phyloP scores from a whole-genome alignment of 306 rosid genomes.

The Cicer chorassanicum region DNA sequence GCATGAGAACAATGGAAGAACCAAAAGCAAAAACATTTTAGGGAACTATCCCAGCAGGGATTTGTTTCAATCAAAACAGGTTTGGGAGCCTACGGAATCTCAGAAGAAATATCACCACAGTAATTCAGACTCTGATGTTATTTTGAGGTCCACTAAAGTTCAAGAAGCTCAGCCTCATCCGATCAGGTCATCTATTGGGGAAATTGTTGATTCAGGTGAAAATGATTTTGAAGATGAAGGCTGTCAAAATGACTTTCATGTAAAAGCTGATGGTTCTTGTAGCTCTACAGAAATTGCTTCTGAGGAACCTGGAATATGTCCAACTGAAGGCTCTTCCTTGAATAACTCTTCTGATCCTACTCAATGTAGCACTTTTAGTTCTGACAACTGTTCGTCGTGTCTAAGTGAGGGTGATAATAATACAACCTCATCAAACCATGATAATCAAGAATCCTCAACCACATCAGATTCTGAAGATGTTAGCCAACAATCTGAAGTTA shows the following conservation, averaged over 20 bases:
- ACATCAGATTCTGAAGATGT: slow-evolving; percentile 93
- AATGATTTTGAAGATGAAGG: slow-evolving; percentile 55
- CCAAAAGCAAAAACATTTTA: slow-evolving; percentile 63
- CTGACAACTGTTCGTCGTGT: slow-evolving; percentile 85
- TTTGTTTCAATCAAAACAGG: slow-evolving; percentile 72
- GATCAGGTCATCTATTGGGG: slow-evolving; percentile 58
- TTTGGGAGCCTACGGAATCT: slow-evolving; percentile 90
- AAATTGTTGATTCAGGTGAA: slow-evolving; percentile 50
- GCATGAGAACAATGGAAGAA: slow-evolving; percentile 74
- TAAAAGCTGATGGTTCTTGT: slow-evolving; percentile 53
- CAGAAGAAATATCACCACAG: slow-evolving; percentile 74
- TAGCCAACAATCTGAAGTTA: slow-evolving; percentile 78
- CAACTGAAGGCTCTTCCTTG: slow-evolving; percentile 44
- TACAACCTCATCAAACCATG: slow-evolving; percentile 71
- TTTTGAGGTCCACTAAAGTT: slow-evolving; percentile 56
- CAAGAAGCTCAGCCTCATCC: slow-evolving; percentile 54
- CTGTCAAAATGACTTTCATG: slow-evolving; percentile 51
- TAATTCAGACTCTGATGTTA: slow-evolving; percentile 76
- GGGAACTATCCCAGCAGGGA: slow-evolving; percentile 69
- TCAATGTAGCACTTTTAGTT: slow-evolving; percentile 58
- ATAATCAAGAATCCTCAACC: slow-evolving; percentile 79
- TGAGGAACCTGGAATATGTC: slow-evolving; percentile 52
- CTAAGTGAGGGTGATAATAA: slow-evolving; percentile 89
- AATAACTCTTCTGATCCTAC: slow-evolving; percentile 54
- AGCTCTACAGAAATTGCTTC: slow-evolving; percentile 51